Evolutionary conservation across 2,329 filamentous ascomycete species (phyloP), one percentile per base, ranked within the genome.

Genomic region (Neospermospora avenae): DNA sequence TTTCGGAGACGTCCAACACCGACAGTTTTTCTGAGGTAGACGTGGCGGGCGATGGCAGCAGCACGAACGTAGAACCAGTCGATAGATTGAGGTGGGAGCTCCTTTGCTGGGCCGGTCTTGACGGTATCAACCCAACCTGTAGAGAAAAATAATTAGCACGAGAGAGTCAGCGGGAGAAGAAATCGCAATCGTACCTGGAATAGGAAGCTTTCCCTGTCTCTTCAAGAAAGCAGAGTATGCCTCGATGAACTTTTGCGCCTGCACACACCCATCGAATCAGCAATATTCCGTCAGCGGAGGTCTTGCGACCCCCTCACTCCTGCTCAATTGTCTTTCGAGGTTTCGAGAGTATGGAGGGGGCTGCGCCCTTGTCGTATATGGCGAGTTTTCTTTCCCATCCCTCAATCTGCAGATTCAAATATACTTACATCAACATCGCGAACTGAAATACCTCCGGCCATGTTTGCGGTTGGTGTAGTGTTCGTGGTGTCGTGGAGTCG

Each of bases 21-120:
- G 77, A 99, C 93, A 67, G 93, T 97, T 87, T 99, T 99, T 84
- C 95, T 90, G 79, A 99, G 85, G 86, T 99, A 99, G 84, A 99
- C 88, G 85, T 98, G 93, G 77, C 93, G 92, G 75, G 95, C 95
- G 77, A 99, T 89, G 70, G 93, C 87, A 73, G 95, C 95, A 74
- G 93, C 93, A 77, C 95, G 93, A 77, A 87, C 79, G 80, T 87
- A 90, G 84, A 87, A 96, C 95, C 95, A 99, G 86, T 99, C 95
- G 77, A 93, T 91, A 80, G 93, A 89, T 87, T 98, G 93, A 75
- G 93, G 95, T 75, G 93, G 93, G 73, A 99, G 90, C 85, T 99
- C 95, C 82, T 96, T 96, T 78, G 90, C 89, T 77, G 88, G 85
- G 75, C 91, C 93, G 73, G 93, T 97, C 90, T 99, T 99, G 83